Percentiles rank a stretch among this genome's conserved stretches.
These are phyloP conservation scores for Penicillium coprophilum DNA, from an alignment of 495 filamentous ascomycete species.

Conservation along the genomic window DNA sequence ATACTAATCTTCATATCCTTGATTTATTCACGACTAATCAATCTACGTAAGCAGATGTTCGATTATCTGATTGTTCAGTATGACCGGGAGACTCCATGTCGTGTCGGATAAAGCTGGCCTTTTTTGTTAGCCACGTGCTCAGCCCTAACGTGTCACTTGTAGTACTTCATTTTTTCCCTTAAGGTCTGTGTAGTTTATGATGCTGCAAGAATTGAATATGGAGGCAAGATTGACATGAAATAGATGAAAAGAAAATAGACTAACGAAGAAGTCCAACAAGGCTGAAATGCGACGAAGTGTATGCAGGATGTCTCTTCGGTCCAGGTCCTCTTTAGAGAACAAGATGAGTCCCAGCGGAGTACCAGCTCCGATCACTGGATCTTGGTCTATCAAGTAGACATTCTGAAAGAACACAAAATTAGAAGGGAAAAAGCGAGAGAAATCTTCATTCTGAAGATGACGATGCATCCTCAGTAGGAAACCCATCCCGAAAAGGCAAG, in stretches of 20 bases:
- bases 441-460: not conserved
- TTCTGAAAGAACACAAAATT: not conserved
- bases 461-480: not conserved
- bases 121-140: not conserved
- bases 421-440: not conserved
- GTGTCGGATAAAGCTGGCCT: not conserved
- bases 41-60: not conserved
- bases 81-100: not conserved
- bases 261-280: too few species aligned
- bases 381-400: not conserved
- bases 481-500: conserved; percentile 6
- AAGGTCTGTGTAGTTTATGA: not conserved
- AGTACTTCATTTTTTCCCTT: not conserved
- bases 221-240: not conserved
- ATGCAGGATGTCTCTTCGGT: too few species aligned
- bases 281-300: too few species aligned
- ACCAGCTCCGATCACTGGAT: too few species aligned
- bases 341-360: too few species aligned
- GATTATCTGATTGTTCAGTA: not conserved
- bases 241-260: not conserved
- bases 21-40: not conserved
- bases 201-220: not conserved
- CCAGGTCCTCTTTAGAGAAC: too few species aligned
- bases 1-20: not conserved
- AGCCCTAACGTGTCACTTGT: not conserved